These are phyloP conservation scores for Xylaria cubensis DNA, from an alignment of 495 filamentous ascomycete genomes.

Conservation along the genomic window DNA sequence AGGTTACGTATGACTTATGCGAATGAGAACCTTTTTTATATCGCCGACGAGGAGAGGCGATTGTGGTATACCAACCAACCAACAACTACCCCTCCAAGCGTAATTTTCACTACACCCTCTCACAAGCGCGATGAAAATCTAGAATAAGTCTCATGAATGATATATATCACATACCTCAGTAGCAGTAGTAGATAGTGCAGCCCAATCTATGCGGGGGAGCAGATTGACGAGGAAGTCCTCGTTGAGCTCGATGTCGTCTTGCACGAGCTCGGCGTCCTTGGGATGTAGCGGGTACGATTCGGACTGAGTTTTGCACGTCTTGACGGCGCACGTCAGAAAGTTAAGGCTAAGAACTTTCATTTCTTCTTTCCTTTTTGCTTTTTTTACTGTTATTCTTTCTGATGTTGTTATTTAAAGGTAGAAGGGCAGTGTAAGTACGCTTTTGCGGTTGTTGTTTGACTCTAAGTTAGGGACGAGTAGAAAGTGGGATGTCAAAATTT, in stretches of 20 bases:
- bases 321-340: slow-evolving; percentile 95
- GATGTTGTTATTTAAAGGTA: background rate
- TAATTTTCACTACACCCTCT: background rate
- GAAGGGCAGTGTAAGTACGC: too few species aligned
- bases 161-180: slow-evolving; percentile 67
- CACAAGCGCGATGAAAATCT: background rate
- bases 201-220: slow-evolving; percentile 88
- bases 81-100: background rate
- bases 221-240: slow-evolving; percentile 79
- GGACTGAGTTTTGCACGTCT: slow-evolving; percentile 81
- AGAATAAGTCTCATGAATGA: background rate
- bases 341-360: slow-evolving; percentile 99
- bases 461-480: background rate
- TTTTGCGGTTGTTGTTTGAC: background rate
- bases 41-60: too few species aligned
- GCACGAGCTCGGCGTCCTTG: slow-evolving; percentile 84
- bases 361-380: background rate
- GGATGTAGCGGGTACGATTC: slow-evolving; percentile 89
- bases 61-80: too few species aligned
- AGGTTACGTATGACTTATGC: too few species aligned
- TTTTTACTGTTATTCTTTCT: slow-evolving; percentile 22
- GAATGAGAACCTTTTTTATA: background rate
- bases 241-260: slow-evolving; percentile 80
- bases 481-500: slow-evolving; percentile 24
- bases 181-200: slow-evolving; percentile 71